Base-by-base conservation (phyloP, 2,329 filamentous ascomycete genomes). In the Magnaporthales sp. region DNA sequence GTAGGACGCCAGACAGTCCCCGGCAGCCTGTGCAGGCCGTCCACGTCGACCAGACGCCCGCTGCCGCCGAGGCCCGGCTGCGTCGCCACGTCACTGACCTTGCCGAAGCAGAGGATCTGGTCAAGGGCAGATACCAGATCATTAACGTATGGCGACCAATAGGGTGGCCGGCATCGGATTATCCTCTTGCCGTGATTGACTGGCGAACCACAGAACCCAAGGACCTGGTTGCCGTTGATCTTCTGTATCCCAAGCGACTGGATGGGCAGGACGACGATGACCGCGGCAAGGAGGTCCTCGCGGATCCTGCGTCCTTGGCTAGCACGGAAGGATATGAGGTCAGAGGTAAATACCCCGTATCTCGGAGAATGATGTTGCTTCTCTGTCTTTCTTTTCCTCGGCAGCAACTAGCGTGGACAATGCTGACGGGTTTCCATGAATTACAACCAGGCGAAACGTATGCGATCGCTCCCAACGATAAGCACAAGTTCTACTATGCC, bases 61-160 rank as follows among this genome's bases (percentile, higher is more conserved):
- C 72, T 0, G 89, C 89, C 0, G 87, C 87, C 26, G 85, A 82
- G 68, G 81, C 76, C 1, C 83, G 89, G 13, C 88, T 91, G 15
- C 80, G 85, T 1, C 80, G 87, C 1, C 89, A 91, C 70, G 70
- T 89, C 0, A 79, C 83, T 0, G 75, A 83, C 0, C 74, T 70
- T 0, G 80, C 80, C 1, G 86, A 88, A 70, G 84, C 82, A 0
- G 84, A 88, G 30, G 79, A 81, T 66, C 76, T 90, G 10, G 70
- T 90, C 2, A 79, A 80, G 67, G 80, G 82, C 8, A 80, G 89
- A 5, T 89, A 85, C 72, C 86, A 89, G 72, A 85, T 90, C 71
- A 86, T 91, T 74, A 91, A 91, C 69, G 87, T 91, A 19, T 91
- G 89, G 89, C 81, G 89, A 51, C 88, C 89, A 0, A 89, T 91